Base-by-base conservation (phyloP, 2,329 filamentous ascomycete genomes). In the Cercospora sp. region DNA sequence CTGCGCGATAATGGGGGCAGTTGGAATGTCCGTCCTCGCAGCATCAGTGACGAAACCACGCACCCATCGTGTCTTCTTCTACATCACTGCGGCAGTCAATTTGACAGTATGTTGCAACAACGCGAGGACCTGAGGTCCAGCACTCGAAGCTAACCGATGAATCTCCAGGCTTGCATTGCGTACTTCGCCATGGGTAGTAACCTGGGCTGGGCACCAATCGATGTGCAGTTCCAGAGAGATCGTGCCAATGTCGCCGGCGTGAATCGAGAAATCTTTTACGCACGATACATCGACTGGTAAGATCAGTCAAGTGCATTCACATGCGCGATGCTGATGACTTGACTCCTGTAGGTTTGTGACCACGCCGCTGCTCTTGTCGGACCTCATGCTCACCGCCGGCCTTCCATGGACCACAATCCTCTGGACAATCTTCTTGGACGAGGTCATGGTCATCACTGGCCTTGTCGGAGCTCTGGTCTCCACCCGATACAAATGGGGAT, bases 161-260 rank as follows among this genome's bases (percentile, higher is more conserved):
- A 21, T 37, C 49, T 21, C 24, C 61, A 64, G 61, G 86, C 87
- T 2, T 81, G 83, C 37, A 86, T 90, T 70, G 81, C 87, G 3
- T 89, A 89, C 78, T 90, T 86, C 77, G 81, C 84, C 63, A 88
- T 89, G 86, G 87, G 83, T 13, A 85, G 86, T 3, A 87, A 88
- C 71, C 79, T 90, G 0, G 87, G 88, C 30, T 87, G 86, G 76
- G 83, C 85, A 2, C 85, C 86, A 1, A 87, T 89, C 69, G 74
- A 80, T 21, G 87, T 87, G 32, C 84, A 90, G 73, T 90, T 85
- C 66, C 80, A 78, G 2, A 80, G 81, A 26, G 77, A 68, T 45
- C 76, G 80, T 59, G 76, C 78, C 32, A 81, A 83, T 8, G 81
- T 85, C 5, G 70, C 77, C 5, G 85, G 85, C 1, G 77, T 79